A percentile compares a stretch with the other conserved stretches of the same genome.
Evolutionary conservation across 805 yeast species (phyloP).

Genomic region (Candida schatavii): DNA sequence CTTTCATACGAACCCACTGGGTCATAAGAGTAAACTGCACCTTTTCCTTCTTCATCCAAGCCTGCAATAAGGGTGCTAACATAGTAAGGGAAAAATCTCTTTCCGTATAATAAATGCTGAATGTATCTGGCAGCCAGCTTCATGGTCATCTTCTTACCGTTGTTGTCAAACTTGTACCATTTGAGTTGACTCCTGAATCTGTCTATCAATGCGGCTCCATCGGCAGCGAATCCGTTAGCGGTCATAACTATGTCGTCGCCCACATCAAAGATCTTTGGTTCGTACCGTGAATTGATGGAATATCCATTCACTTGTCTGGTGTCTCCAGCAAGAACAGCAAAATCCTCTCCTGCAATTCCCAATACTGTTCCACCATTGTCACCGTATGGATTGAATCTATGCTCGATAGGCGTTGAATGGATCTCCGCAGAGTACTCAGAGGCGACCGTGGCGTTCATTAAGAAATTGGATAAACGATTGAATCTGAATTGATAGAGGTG

Average conservation of each 20-base stretch:
- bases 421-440: slow-evolving; percentile 64
- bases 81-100: slow-evolving; percentile 95
- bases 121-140: slow-evolving; percentile 83
- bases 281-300: slow-evolving; percentile 87
- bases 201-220: slow-evolving; percentile 80
- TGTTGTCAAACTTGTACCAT: slow-evolving; percentile 91
- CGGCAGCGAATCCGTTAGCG: slow-evolving; percentile 97
- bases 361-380: slow-evolving; percentile 97
- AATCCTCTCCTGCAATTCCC: slow-evolving; percentile 97
- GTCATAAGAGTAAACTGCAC: slow-evolving; percentile 93
- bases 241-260: slow-evolving; percentile 87
- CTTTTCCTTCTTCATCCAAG: slow-evolving; percentile 85
- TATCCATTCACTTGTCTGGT: slow-evolving; percentile 96
- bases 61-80: slow-evolving; percentile 96
- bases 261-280: slow-evolving; percentile 82
- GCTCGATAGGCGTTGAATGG: slow-evolving; percentile 71
- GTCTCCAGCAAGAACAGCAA: slow-evolving; percentile 95
- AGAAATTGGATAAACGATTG: too few species aligned
- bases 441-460: slow-evolving; percentile 48
- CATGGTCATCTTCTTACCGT: slow-evolving; percentile 63
- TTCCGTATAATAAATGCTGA: slow-evolving; percentile 86
- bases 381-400: slow-evolving; percentile 86
- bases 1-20: slow-evolving; percentile 98
- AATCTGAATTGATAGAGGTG: too few species aligned
- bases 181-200: slow-evolving; percentile 66